Evolutionary conservation across 129 eudicot genomes (phyloP), one percentile per base, ranked within the genome.

Genomic region (Calendula officinalis): DNA sequence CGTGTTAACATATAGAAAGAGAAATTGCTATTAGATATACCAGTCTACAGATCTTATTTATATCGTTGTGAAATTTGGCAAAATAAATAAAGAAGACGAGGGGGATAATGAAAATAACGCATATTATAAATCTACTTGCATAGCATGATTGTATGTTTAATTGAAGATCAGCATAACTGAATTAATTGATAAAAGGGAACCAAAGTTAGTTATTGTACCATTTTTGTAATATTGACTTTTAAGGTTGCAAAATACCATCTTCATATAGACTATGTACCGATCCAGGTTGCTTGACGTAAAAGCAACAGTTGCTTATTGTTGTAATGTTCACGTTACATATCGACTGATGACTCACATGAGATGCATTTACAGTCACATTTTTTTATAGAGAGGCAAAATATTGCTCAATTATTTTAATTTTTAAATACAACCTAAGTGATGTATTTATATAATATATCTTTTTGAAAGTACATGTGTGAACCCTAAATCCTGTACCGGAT

Each of bases 231-330:
- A n/a, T 43, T 62, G 67, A 62, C 62, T n/a, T 39, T 67, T 13
- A 39, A 4, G 30, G 11, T 12, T 9, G 11, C 34, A 65, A 38
- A 39, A 17, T 68, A 13, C 42, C 64, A 46, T 44, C 36, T 33
- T 69, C 34, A 44, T 44, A 55, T 7, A 13, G 49, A 47, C 14
- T 8, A 42, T 34, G 69, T 46, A 55, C 54, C 55, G 60, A 68
- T 34, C 36, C 6, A 22, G 53, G 68, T 62, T 62, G 55, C 68
- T 62, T 44, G 56, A 62, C 68, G 68, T 62, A 62, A 12, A 62
- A 62, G 68, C 53, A 62, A 62, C 55, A 62, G 44, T 44, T 32
- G 11, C 11, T n/a, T n/a, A n/a, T 61, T 61, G 51, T 61, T 61
- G 66, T 61, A 43, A 61, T 61, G 66, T 27, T 42, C 27, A 61